A percentile compares a stretch with the other conserved stretches of the same genome.
phyloP scores from a whole-genome alignment of 345 rosid genomes.

The Pugionium cornutum region DNA sequence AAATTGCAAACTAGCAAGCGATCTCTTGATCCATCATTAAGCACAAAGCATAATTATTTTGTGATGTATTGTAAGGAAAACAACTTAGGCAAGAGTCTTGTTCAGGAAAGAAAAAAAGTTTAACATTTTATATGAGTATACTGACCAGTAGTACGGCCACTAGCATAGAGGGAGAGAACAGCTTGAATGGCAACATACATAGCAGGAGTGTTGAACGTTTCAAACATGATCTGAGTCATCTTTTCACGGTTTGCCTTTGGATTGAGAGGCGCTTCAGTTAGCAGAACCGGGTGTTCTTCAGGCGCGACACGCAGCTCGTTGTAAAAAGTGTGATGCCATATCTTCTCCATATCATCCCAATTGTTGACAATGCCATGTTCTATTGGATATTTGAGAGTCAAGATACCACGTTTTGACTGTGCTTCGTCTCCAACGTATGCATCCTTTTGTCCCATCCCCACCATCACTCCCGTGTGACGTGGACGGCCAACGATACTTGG shows the following conservation, averaged over 20 bases:
- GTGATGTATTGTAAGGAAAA: constrained; percentile 1
- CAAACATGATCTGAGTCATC: constrained; percentile 52
- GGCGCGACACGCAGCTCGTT: constrained; percentile 56
- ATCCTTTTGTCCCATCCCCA: constrained; percentile 47
- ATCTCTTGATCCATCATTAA: background rate
- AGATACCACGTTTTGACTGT: constrained; percentile 70
- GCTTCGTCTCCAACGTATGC: constrained; percentile 60
- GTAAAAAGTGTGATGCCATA: too few relatives aligned
- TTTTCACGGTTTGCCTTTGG: constrained; percentile 50
- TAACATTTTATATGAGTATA: background rate
- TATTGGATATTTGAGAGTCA: constrained; percentile 24
- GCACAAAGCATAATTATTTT: background rate
- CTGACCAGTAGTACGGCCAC: constrained; percentile 75
- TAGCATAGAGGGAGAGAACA: constrained; percentile 69
- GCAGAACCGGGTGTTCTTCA: constrained; percentile 65
- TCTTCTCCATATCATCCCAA: constrained; percentile 68
- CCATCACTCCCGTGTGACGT: constrained; percentile 72
- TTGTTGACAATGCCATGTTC: background rate
- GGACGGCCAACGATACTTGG: constrained; percentile 66
- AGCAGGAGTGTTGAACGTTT: too few relatives aligned
- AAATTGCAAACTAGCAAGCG: too few relatives aligned
- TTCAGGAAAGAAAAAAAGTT: background rate
- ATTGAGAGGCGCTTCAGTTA: constrained; percentile 53
- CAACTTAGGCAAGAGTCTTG: background rate
- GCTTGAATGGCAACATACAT: constrained; percentile 38